Conservation (phyloP, 75 land plant species). For the Pinus taeda region DNA sequence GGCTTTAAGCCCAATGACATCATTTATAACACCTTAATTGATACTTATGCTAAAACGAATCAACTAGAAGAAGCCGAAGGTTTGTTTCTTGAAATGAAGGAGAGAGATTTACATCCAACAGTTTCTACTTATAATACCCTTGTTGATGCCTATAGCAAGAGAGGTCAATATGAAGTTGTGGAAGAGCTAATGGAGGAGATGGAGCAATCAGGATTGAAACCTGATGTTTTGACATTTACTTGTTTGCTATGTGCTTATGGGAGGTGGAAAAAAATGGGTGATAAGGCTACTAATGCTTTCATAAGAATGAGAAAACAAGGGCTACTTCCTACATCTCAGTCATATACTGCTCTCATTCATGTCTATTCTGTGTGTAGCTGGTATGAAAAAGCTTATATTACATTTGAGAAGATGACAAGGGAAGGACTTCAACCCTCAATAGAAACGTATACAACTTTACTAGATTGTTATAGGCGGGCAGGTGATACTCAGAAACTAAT, state of each 20-base stretch:
- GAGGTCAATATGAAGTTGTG: constrained; percentile 59
- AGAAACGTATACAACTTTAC: constrained; percentile 83
- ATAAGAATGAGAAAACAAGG: constrained; percentile 67
- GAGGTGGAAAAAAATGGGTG: constrained; percentile 54
- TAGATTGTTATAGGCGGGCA: constrained; percentile 72
- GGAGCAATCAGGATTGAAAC: constrained; percentile 54
- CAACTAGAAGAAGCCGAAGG: constrained; percentile 88
- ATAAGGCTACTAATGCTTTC: constrained; percentile 76
- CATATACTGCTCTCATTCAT: constrained; percentile 84
- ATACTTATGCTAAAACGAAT: constrained; percentile 64
- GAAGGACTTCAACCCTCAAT: constrained; percentile 68
- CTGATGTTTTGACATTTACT: constrained; percentile 76
- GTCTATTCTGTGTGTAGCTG: constrained; percentile 75
- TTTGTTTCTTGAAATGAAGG: constrained; percentile 69
- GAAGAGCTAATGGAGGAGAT: constrained; percentile 65
- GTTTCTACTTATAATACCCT: constrained; percentile 55
- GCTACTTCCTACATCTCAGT: constrained; percentile 59
- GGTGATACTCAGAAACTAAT: constrained; percentile 57
- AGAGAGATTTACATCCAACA: constrained; percentile 48
- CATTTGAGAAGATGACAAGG: constrained; percentile 68
- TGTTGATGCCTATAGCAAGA: constrained; percentile 67
- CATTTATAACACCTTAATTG: constrained; percentile 74
- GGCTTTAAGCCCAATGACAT: constrained; percentile 52
- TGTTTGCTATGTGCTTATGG: constrained; percentile 77
- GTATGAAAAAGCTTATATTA: constrained; percentile 74